A percentile compares a stretch with the other conserved stretches of the same genome.
These are phyloP conservation scores for Phytophthora rubi DNA, from an alignment of 352 stramenopile species.

Conservation along the genomic window DNA sequence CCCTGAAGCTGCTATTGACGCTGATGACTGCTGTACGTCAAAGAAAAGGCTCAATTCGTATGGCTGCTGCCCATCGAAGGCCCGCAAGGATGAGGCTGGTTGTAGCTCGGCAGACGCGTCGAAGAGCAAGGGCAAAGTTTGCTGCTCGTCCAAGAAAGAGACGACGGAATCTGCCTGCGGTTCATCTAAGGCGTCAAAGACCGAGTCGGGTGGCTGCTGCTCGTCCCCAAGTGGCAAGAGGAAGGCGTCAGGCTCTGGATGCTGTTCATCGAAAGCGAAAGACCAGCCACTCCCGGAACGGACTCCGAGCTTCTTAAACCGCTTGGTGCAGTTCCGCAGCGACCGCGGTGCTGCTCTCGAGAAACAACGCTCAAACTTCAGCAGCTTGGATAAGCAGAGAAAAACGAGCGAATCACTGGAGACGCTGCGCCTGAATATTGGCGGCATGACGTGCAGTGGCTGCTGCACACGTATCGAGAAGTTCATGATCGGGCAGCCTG, in stretches of 20 bases:
- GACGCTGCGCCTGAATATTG: conserved; percentile 64
- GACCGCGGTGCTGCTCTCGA: conserved; percentile 39
- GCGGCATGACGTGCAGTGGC: conserved; percentile 88
- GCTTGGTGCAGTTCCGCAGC: conserved; percentile 47
- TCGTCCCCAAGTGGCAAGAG: conserved; percentile 14
- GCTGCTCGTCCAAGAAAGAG: conserved; percentile 19
- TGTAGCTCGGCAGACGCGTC: not conserved
- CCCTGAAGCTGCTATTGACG: not conserved
- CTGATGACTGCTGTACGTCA: conserved; percentile 10
- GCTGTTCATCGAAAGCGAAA: conserved; percentile 26
- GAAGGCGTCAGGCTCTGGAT: conserved; percentile 19
- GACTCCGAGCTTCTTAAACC: conserved; percentile 47
- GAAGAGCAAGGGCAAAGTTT: not conserved
- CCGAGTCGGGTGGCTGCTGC: conserved; percentile 17
- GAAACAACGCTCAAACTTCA: conserved; percentile 24
- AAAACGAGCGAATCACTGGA: conserved; percentile 18
- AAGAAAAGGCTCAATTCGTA: conserved; percentile 6
- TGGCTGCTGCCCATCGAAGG: conserved; percentile 21
- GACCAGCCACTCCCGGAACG: conserved; percentile 13
- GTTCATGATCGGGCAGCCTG: conserved; percentile 60
- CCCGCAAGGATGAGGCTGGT: not conserved
- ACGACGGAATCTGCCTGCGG: conserved; percentile 10
- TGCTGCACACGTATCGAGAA: conserved; percentile 88
- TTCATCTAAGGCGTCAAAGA: conserved; percentile 12
- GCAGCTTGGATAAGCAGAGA: conserved; percentile 18